Base-by-base conservation (phyloP, 2,329 filamentous ascomycete species). In the Huntiella moniliformis region DNA sequence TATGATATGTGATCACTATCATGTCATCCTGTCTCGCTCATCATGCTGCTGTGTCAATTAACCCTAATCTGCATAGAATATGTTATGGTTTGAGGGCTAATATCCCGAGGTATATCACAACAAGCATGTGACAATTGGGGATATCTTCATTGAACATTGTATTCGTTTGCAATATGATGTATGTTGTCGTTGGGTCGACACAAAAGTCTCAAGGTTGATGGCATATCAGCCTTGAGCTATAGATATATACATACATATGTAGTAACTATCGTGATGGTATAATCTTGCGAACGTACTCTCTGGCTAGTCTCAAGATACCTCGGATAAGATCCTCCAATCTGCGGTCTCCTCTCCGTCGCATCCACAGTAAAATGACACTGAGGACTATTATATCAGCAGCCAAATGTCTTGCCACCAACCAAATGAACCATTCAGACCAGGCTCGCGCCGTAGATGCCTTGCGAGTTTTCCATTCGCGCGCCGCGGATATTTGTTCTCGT, bases 401-500 rank as follows among this genome's bases (percentile, higher is more conserved):
- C 4, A 91, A 54, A 56, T 95, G 85, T 57, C 85, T 84, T 36
- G 79, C 60, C 15, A 73, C 58, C 36, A 74, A 61, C 80, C 80
- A 87, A 0, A 80, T 58, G 3, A 79, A 54, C 72, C 84, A 84
- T 38, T 73, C 67, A 1, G 79, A 42, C 83, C 84, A 92, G 1
- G 77, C 70, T 42, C 74, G 69, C 17, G 82, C 60, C 45, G 73
- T 78, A 51, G 73, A 73, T 51, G 74, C 72, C 53, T 71, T 78
- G 53, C 73, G 73, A 13, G 74, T 71, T 51, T 74, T 73, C 63
- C 81, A 81, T 53, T 88, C 74, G 10, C 82, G 70, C 0, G 83
- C 77, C 0, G 76, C 73, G 45, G 85, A 80, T 53, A 96, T 80
- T 58, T 96, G 87, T 61, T 98, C 91, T 33, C 91, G 74, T 51